Conservation (phyloP, 2,329 filamentous ascomycete species). For the Pseudovirgaria hyperparasitica region DNA sequence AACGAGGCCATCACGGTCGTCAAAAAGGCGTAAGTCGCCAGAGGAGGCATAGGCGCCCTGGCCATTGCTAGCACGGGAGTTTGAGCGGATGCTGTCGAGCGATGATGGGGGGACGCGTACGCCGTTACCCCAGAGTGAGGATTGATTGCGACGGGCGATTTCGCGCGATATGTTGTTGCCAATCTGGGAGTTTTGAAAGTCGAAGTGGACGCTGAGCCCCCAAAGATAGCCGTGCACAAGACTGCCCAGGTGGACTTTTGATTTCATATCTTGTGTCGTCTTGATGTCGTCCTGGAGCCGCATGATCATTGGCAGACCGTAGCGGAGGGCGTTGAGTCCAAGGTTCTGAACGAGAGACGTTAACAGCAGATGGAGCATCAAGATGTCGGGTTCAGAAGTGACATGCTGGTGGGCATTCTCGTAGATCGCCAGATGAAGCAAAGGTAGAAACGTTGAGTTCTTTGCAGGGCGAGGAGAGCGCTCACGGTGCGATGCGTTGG, state of each 20-base stretch:
- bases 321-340: conserved; percentile 68
- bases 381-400: conserved; percentile 56
- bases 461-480: conserved; percentile 40
- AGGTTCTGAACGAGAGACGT: conserved; percentile 61
- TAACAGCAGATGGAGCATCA: conserved; percentile 66
- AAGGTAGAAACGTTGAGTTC: conserved; percentile 65
- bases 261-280: conserved; percentile 48
- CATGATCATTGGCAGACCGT: conserved; percentile 78
- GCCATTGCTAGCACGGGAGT: conserved; percentile 14
- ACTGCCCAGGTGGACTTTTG: conserved; percentile 70
- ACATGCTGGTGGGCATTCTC: conserved; percentile 62
- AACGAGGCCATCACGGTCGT: conserved; percentile 58
- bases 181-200: conserved; percentile 56
- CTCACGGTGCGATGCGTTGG: conserved; percentile 51
- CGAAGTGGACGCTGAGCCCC: conserved; percentile 63
- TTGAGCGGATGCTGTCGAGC: conserved; percentile 43
- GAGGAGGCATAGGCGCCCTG: too few relatives aligned
- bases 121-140: conserved; percentile 66
- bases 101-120: conserved; percentile 57
- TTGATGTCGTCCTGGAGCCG: conserved; percentile 75
- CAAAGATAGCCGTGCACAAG: conserved; percentile 85
- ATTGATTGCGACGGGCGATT: conserved; percentile 58
- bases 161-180: conserved; percentile 64
- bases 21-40: conserved; percentile 67
- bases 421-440: conserved; percentile 80